Conservation (phyloP, 305 asterid species). For the Fraxinus angustifolia region DNA sequence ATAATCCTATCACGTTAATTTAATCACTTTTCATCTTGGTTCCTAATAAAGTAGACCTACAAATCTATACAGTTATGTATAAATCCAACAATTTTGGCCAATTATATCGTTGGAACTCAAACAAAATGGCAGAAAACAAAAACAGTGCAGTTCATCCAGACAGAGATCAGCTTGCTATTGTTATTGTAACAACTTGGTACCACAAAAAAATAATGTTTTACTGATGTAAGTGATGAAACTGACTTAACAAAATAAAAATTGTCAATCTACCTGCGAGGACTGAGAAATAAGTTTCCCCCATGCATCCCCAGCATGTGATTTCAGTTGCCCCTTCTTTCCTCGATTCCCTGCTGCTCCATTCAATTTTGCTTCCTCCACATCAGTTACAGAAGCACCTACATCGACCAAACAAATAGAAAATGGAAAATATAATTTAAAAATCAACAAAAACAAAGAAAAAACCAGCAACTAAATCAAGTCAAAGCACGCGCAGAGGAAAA, state of each 20-base stretch:
- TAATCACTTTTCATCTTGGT: background rate
- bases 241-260: background rate
- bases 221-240: background rate
- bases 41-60: background rate
- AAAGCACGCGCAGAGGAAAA: constrained; percentile 21
- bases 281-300: constrained; percentile 93
- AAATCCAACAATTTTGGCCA: background rate
- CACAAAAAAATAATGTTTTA: background rate
- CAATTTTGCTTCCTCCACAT: constrained; percentile 51
- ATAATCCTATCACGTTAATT: background rate
- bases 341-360: constrained; percentile 33
- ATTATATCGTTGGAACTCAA: background rate
- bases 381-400: constrained; percentile 48
- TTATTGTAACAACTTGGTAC: background rate
- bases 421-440: background rate
- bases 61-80: background rate
- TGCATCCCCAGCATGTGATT: constrained; percentile 48
- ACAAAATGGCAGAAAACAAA: background rate
- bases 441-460: background rate
- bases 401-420: background rate
- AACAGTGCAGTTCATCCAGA: background rate
- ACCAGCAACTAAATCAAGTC: constrained; percentile 18
- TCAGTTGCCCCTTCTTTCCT: constrained; percentile 57
- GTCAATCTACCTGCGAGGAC: constrained; percentile 50
- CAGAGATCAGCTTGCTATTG: background rate